phyloP scores from a whole-genome alignment of 805 yeast species.

The Debaryomyces castellii region DNA sequence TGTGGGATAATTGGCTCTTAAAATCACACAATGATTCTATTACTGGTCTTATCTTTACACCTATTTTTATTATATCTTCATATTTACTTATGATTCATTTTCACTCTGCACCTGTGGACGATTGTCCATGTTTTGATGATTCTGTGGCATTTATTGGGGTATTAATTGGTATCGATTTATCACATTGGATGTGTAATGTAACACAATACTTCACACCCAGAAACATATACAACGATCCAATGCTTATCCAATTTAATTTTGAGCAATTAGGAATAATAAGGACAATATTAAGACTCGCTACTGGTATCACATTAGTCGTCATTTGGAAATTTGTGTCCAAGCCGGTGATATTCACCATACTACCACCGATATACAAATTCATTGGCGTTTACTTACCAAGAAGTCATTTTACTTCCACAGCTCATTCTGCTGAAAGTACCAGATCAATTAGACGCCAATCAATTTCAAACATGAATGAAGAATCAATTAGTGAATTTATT shows the following conservation, averaged over 20 bases:
- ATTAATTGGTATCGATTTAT: conserved; percentile 69
- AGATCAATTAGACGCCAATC: conserved; percentile 39
- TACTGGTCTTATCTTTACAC: conserved; percentile 24
- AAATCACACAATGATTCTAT: conserved; percentile 19
- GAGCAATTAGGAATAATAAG: conserved; percentile 42
- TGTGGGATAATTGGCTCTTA: conserved; percentile 49
- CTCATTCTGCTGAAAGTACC: conserved; percentile 29
- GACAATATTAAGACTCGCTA: conserved; percentile 45
- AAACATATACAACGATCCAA: conserved; percentile 22
- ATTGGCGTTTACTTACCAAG: conserved; percentile 41
- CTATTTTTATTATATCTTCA: conserved; percentile 36
- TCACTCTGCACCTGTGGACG: conserved; percentile 85
- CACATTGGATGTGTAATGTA: conserved; percentile 49
- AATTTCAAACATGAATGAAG: conserved; percentile 34
- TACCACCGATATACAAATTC: conserved; percentile 58
- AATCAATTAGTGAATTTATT: conserved; percentile 21
- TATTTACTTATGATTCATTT: conserved; percentile 54
- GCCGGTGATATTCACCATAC: conserved; percentile 54
- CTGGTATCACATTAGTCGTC: conserved; percentile 65
- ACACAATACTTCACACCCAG: conserved; percentile 24
- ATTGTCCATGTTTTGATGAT: conserved; percentile 96
- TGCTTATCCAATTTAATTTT: conserved; percentile 42
- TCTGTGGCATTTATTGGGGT: conserved; percentile 92
- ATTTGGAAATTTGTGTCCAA: conserved; percentile 77
- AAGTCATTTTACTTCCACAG: conserved; percentile 36